Percentiles rank a stretch among this genome's conserved stretches.
phyloP scores from a whole-genome alignment of 306 rosid genomes.

The Pterocarpus macrocarpus region DNA sequence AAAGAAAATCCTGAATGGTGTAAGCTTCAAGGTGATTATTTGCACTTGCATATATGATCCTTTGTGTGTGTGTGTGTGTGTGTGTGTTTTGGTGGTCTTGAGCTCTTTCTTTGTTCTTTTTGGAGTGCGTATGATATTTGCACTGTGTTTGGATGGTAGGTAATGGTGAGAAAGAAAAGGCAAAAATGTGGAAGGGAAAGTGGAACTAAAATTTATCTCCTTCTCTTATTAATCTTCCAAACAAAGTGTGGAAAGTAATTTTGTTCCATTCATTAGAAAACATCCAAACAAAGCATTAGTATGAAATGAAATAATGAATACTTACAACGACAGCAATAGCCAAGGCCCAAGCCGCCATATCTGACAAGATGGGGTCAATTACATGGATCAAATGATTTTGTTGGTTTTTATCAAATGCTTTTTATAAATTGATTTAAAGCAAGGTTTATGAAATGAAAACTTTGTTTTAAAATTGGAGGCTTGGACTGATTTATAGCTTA shows the following conservation, averaged over 20 bases:
- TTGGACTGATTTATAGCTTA: slow-evolving; percentile 29
- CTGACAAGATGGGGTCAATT: neutral
- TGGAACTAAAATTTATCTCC: no score
- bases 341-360: neutral
- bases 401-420: slow-evolving; percentile 18
- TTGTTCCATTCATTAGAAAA: no score
- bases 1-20: slow-evolving; percentile 93
- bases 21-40: slow-evolving; percentile 94
- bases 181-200: no score
- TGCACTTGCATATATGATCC: neutral
- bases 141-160: no score
- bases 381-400: neutral
- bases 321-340: neutral
- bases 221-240: no score
- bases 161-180: no score
- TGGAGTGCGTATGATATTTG: neutral
- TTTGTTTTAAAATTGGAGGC: neutral
- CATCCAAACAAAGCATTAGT: neutral
- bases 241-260: no score
- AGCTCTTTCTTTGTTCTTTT: neutral
- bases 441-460: neutral
- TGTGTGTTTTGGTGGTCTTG: neutral
- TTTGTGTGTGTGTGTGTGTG: neutral
- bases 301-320: slow-evolving; percentile 13
- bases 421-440: neutral